Base-by-base conservation (phyloP, 2,329 filamentous ascomycete species). In the Anisogramma anomala region DNA sequence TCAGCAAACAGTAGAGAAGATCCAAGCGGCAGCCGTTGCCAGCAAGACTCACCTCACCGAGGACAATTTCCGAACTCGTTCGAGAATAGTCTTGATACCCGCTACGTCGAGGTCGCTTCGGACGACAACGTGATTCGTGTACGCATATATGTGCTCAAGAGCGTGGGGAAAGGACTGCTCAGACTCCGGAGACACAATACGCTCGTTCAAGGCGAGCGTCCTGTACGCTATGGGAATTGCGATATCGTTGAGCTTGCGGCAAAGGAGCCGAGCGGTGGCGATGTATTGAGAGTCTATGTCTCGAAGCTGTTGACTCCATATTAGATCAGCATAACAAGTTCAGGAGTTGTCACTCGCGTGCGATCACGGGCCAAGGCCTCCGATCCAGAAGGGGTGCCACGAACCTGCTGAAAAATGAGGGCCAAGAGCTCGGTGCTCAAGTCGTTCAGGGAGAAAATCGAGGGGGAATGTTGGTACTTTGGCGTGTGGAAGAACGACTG, bases 361-460 rank as follows among this genome's bases (percentile, higher is more conserved):
- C n/a, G n/a, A n/a, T n/a, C n/a, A n/a, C n/a, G n/a, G n/a, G n/a
- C n/a, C n/a, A n/a, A n/a, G 11, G 20, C 17, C 2, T 13, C 15
- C 13, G 13, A 3, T 6, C 8, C 13, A 19, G 10, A 18, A 31
- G 25, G 25, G 7, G 14, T 3, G 13, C 11, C 6, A 44, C 39
- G 10, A 54, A 68, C 66, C 52, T 66, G 58, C 49, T 63, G 50
- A 19, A 67, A 56, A 25, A 69, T 59, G 27, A 68, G 52, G 39
- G 54, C 49, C n/a, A 68, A 36, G 13, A 69, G 50, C 52, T 69
- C 66, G 4, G 63, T 58, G 50, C 62, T 67, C 14, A 69, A 57
- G 39, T 57, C 51, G 38, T 58, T 48, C 15, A 63, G 48, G 8
- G 55, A 58, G 49, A 53, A 55, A 38, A 31, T 50, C 22, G 41